These are phyloP conservation scores for Spathaspora arborariae DNA, from an alignment of 805 yeast species.

Conservation along the genomic window DNA sequence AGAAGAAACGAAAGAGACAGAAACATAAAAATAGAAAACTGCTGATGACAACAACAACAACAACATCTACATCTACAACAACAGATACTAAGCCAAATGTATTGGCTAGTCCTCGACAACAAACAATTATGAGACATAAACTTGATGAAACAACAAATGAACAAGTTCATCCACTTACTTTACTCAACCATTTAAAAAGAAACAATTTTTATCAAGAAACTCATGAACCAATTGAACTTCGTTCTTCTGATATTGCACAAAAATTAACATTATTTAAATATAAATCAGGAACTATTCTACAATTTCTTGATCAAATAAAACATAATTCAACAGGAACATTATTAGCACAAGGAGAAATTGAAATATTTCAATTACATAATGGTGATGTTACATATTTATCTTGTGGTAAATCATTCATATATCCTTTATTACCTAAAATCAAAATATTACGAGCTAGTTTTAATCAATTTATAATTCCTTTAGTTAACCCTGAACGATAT, in stretches of 20 bases:
- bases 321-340: conserved; percentile 35
- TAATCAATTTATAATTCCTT: conserved; percentile 55
- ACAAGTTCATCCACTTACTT: neutral
- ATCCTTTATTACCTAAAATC: conserved; percentile 67
- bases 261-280: conserved; percentile 33
- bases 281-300: conserved; percentile 30
- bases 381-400: conserved; percentile 57
- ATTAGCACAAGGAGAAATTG: conserved; percentile 59
- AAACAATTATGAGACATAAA: conserved; percentile 36
- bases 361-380: conserved; percentile 55
- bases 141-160: neutral
- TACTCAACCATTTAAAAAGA: neutral
- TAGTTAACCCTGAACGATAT: conserved; percentile 71
- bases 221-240: neutral
- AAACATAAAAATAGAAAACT: neutral
- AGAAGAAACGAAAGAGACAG: neutral
- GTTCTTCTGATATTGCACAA: conserved; percentile 26
- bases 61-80: neutral
- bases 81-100: neutral
- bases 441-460: conserved; percentile 49
- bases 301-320: conserved; percentile 20
- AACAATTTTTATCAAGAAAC: neutral
- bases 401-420: conserved; percentile 64
- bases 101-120: conserved; percentile 33
- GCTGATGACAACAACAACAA: neutral